Conservation (phyloP, 257 asterid species). For the Salvia rosmarinus region DNA sequence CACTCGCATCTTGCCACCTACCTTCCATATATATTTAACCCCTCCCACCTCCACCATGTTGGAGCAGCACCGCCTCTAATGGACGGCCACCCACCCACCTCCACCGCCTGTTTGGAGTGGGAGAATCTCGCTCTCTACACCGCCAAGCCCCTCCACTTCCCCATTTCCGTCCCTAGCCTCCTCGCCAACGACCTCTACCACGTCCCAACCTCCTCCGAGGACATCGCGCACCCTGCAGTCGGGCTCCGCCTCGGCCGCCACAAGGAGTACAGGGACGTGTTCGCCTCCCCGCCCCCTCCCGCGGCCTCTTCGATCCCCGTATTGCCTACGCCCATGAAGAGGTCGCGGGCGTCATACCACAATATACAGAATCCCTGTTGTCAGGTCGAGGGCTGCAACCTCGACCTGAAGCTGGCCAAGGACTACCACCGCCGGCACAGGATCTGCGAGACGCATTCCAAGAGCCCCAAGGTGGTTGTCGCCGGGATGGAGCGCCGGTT, state of each 20-base stretch:
- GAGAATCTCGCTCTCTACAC: slow-evolving; percentile 35
- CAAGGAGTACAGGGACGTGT: slow-evolving; percentile 10
- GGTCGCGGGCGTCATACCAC: slow-evolving; percentile 43
- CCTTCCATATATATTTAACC: slow-evolving; percentile 24
- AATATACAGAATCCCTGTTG: slow-evolving; percentile 59
- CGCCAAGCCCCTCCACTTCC: slow-evolving; percentile 18
- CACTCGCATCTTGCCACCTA: slow-evolving; percentile 41
- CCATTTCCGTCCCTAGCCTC: too few species aligned
- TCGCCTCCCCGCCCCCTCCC: not conserved
- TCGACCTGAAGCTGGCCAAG: slow-evolving; percentile 64
- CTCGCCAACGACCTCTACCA: too few species aligned
- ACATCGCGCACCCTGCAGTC: slow-evolving; percentile 24
- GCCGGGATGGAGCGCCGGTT: slow-evolving; percentile 70
- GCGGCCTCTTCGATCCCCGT: slow-evolving; percentile 11
- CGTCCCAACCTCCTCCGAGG: too few species aligned
- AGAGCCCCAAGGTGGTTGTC: slow-evolving; percentile 61
- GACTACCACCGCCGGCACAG: slow-evolving; percentile 70
- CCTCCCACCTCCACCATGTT: not conserved
- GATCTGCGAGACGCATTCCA: slow-evolving; percentile 71
- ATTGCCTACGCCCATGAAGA: slow-evolving; percentile 40
- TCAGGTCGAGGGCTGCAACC: slow-evolving; percentile 79
- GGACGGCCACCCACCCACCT: slow-evolving; percentile 20
- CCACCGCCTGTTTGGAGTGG: slow-evolving; percentile 38
- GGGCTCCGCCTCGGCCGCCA: slow-evolving; percentile 46
- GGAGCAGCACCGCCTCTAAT: slow-evolving; percentile 5